These are phyloP conservation scores for Thelephora aurantiotincta DNA, from an alignment of 768 basidiomycete genomes.

Conservation along the genomic window DNA sequence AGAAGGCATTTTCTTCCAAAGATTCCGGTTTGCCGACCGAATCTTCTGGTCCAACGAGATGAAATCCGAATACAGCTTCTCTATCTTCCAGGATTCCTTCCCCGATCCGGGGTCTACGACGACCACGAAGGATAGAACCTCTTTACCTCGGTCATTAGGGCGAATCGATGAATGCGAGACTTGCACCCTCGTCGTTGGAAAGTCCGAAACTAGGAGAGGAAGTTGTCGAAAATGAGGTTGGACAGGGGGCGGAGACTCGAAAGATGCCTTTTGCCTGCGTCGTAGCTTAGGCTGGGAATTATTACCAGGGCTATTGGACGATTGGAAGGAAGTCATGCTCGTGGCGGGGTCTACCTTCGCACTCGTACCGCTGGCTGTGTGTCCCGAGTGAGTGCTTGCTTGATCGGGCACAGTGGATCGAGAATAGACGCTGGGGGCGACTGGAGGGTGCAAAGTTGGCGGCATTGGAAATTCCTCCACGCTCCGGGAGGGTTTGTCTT, in stretches of 20 bases:
- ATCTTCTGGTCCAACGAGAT: constrained; percentile 75
- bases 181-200: constrained; percentile 52
- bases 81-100: constrained; percentile 70
- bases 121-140: constrained; percentile 82
- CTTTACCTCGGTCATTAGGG: constrained; percentile 83
- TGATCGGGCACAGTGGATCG: neutral
- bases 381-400: constrained; percentile 7
- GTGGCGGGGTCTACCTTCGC: constrained; percentile 8
- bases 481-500: neutral
- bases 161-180: constrained; percentile 78
- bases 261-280: constrained; percentile 11
- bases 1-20: constrained; percentile 63
- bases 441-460: too few relatives aligned
- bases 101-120: constrained; percentile 54
- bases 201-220: constrained; percentile 54
- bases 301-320: neutral
- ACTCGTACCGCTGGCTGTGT: constrained; percentile 7
- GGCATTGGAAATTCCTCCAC: too few relatives aligned
- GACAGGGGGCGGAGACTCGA: constrained; percentile 15
- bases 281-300: constrained; percentile 10
- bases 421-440: neutral
- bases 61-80: constrained; percentile 91
- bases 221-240: constrained; percentile 47
- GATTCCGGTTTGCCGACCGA: constrained; percentile 43
- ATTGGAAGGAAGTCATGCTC: constrained; percentile 5